Conservation (phyloP, 2,329 filamentous ascomycete species). For the Fusarium setosum region DNA sequence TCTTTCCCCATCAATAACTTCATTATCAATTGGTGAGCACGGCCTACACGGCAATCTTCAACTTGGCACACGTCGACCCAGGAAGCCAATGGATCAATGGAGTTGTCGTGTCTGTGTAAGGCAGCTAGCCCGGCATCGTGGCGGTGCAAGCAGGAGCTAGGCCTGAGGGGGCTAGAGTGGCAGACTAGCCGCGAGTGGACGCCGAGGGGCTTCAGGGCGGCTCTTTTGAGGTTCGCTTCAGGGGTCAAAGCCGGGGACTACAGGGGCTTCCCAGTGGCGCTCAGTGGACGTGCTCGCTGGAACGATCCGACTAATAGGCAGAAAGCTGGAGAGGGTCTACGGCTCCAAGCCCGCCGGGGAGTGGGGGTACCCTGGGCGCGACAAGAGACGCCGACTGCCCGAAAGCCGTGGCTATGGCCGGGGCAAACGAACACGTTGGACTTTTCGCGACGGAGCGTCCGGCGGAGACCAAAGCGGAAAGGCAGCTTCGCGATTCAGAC, state of each 20-base stretch:
- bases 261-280: conserved; percentile 23
- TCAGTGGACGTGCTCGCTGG: not conserved
- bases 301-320: not conserved
- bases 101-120: conserved; percentile 26
- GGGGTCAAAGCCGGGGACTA: conserved; percentile 6
- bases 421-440: conserved; percentile 46
- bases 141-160: conserved; percentile 32
- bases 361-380: conserved; percentile 31
- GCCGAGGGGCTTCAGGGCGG: conserved; percentile 11
- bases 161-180: conserved; percentile 6
- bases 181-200: too few relatives aligned
- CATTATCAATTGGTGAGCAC: conserved; percentile 31
- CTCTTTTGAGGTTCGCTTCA: not conserved
- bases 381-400: conserved; percentile 33
- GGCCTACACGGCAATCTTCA: conserved; percentile 31
- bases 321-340: not conserved
- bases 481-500: conserved; percentile 13
- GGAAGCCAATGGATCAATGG: conserved; percentile 10
- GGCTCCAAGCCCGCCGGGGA: conserved; percentile 11
- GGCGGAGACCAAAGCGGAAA: conserved; percentile 12
- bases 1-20: conserved; percentile 23
- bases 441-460: conserved; percentile 34
- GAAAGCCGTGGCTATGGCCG: conserved; percentile 12
- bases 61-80: conserved; percentile 32
- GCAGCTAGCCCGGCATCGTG: conserved; percentile 35